phyloP scores from a whole-genome alignment of 2,329 filamentous ascomycete species.

The Fusarium nanum region DNA sequence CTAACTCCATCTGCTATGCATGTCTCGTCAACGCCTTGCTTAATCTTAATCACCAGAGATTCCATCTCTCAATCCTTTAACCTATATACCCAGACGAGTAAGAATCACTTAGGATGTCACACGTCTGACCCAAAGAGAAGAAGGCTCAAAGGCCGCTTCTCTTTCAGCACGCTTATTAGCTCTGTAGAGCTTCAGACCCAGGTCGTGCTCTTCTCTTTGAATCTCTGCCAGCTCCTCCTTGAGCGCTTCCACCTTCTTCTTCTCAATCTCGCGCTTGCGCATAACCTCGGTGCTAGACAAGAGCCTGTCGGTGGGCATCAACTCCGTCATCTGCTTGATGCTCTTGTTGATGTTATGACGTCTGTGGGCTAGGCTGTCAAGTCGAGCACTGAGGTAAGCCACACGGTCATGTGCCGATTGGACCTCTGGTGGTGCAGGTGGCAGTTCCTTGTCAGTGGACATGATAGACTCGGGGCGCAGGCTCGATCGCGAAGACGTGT shows the following conservation, averaged over 20 bases:
- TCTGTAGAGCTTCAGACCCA: constrained; percentile 78
- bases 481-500: constrained; percentile 30
- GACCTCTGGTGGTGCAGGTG: constrained; percentile 70
- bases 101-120: constrained; percentile 68
- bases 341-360: constrained; percentile 77
- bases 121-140: constrained; percentile 80
- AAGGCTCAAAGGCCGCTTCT: constrained; percentile 72
- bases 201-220: constrained; percentile 79
- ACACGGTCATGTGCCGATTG: constrained; percentile 71
- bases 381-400: constrained; percentile 72
- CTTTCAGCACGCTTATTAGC: constrained; percentile 81
- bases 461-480: constrained; percentile 49
- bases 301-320: constrained; percentile 78
- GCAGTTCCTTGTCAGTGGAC: constrained; percentile 68
- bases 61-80: constrained; percentile 8
- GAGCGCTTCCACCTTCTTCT: constrained; percentile 74
- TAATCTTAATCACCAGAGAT: constrained; percentile 24
- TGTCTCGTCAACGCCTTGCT: constrained; percentile 43
- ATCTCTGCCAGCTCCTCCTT: constrained; percentile 77
- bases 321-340: constrained; percentile 81
- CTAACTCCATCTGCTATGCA: constrained; percentile 42
- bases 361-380: constrained; percentile 73
- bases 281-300: constrained; percentile 74
- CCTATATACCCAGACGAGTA: constrained; percentile 9
- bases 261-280: constrained; percentile 66